Conservation (phyloP, 192 early-diverging fungal genomes). For the Chytriomyces confervae region DNA sequence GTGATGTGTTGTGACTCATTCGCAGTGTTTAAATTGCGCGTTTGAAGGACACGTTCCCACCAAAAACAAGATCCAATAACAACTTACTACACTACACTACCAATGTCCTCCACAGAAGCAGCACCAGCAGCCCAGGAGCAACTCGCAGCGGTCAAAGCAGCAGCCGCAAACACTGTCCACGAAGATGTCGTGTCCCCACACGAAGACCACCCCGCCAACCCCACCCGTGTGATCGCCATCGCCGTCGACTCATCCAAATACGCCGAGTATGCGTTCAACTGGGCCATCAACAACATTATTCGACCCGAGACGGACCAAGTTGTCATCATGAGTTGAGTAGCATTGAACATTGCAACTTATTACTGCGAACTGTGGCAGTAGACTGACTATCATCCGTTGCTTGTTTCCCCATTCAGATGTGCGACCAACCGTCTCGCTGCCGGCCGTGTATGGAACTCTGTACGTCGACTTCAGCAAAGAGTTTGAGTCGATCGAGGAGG, state of each 20-base stretch:
- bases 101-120: too few species aligned
- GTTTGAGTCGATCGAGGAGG: constrained; percentile 30
- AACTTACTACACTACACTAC: too few species aligned
- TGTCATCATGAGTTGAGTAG: constrained; percentile 34
- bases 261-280: constrained; percentile 43
- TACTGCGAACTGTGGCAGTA: not conserved
- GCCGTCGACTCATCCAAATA: constrained; percentile 36
- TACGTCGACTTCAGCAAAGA: constrained; percentile 32
- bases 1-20: too few species aligned
- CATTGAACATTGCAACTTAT: too few species aligned
- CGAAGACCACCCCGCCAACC: constrained; percentile 10
- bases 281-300: constrained; percentile 47
- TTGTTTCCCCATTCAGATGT: constrained; percentile 1
- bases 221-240: constrained; percentile 28
- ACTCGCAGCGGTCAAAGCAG: not conserved
- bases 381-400: not conserved
- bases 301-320: constrained; percentile 45
- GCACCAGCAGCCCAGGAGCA: too few species aligned
- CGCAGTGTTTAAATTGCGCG: too few species aligned
- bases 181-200: constrained; percentile 35
- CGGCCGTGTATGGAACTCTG: constrained; percentile 21
- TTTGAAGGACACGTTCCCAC: too few species aligned
- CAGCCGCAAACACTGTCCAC: not conserved
- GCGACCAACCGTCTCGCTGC: constrained; percentile 18
- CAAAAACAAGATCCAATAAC: too few species aligned